phyloP scores from a whole-genome alignment of 2,329 filamentous ascomycete genomes.

The Cercospora sesami region DNA sequence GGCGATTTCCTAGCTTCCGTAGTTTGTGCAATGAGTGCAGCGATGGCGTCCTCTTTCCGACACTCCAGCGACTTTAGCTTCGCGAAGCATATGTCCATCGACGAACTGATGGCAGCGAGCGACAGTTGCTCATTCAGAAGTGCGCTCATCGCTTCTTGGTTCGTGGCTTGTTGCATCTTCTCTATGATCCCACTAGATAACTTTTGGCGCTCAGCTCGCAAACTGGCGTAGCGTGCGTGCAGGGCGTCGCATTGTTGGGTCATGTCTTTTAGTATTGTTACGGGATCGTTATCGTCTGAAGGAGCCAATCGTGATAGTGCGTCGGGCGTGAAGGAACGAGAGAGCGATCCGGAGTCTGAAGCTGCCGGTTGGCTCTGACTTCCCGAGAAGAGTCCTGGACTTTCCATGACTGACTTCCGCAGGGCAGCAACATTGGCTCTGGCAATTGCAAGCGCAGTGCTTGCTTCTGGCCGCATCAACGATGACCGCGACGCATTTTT shows the following conservation, averaged over 20 bases:
- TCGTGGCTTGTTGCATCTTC: conserved; percentile 26
- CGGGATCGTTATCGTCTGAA: conserved; percentile 15
- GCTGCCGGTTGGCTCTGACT: conserved; percentile 10
- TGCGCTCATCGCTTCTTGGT: conserved; percentile 31
- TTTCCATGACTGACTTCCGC: conserved; percentile 9
- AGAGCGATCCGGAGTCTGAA: conserved; percentile 13
- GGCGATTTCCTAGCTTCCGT: conserved; percentile 19
- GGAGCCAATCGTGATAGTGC: conserved; percentile 11
- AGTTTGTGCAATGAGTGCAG: conserved; percentile 26
- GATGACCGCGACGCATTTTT: not conserved
- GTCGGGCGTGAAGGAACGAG: conserved; percentile 17
- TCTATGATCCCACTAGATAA: conserved; percentile 31
- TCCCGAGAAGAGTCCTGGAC: not conserved
- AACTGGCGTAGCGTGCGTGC: conserved; percentile 32
- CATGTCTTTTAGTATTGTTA: conserved; percentile 23
- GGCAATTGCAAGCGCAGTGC: conserved; percentile 24
- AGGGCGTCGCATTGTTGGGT: conserved; percentile 34
- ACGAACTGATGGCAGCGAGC: conserved; percentile 35
- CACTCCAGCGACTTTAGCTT: conserved; percentile 38
- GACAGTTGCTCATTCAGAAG: conserved; percentile 37
- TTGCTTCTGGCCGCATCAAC: not conserved
- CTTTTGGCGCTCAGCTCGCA: conserved; percentile 36
- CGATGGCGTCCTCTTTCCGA: conserved; percentile 34
- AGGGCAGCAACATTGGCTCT: conserved; percentile 29
- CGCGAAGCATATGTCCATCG: conserved; percentile 40